Percentiles rank a stretch among this genome's conserved stretches.
These are phyloP conservation scores for Candida michaelii DNA, from an alignment of 805 yeast species.

Conservation along the genomic window DNA sequence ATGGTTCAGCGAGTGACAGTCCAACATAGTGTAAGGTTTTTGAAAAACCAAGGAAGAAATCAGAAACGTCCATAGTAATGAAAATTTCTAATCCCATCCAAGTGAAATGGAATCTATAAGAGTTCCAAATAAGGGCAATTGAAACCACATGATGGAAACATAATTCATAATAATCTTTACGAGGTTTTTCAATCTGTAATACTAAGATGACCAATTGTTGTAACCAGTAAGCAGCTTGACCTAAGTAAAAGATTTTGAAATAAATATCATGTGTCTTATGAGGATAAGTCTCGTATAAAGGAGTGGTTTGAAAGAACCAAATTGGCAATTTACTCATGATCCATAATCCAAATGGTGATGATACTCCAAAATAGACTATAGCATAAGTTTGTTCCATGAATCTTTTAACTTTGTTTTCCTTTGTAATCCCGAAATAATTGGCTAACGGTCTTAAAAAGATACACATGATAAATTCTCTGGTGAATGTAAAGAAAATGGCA, in stretches of 20 bases:
- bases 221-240: conserved; percentile 97
- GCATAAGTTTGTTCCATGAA: conserved; percentile 94
- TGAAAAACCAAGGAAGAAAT: conserved; percentile 79
- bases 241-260: conserved; percentile 80
- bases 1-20: conserved; percentile 58
- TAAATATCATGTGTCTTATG: conserved; percentile 68
- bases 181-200: conserved; percentile 87
- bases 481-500: conserved; percentile 85
- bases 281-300: conserved; percentile 80
- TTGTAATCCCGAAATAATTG: conserved; percentile 45
- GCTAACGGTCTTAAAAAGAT: conserved; percentile 75
- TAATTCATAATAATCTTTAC: conserved; percentile 90
- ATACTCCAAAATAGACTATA: conserved; percentile 71
- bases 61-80: conserved; percentile 95
- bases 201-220: conserved; percentile 87
- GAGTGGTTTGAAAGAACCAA: conserved; percentile 86
- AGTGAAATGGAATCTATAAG: conserved; percentile 93
- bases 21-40: conserved; percentile 87
- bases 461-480: conserved; percentile 90
- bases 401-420: conserved; percentile 63
- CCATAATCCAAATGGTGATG: conserved; percentile 86
- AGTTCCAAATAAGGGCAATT: conserved; percentile 77
- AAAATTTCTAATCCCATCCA: conserved; percentile 92
- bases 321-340: conserved; percentile 79
- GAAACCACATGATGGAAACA: conserved; percentile 94